Conservation (phyloP, 148 eudicot species). For the Rhododendron griersonianum region DNA sequence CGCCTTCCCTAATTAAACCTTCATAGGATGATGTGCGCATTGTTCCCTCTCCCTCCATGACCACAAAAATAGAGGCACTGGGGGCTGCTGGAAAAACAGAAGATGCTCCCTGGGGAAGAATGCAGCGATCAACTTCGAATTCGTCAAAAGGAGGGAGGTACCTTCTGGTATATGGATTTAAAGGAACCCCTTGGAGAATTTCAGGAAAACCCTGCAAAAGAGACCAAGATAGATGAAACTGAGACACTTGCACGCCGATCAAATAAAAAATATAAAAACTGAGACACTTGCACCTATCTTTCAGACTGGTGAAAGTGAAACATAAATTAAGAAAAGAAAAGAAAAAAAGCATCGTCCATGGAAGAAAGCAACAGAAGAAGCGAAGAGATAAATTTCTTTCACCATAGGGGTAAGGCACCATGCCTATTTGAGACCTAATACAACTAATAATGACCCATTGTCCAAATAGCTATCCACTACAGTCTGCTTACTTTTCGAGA, state of each 20-base stretch:
- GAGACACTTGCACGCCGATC: not conserved
- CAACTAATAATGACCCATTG: not conserved
- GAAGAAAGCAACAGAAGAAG: not conserved
- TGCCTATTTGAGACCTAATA: not conserved
- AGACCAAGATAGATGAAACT: not conserved
- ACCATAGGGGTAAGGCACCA: not conserved
- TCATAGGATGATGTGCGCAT: slow-evolving; percentile 23
- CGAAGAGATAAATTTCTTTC: not conserved
- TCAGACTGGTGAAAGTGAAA: not conserved
- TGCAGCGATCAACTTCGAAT: slow-evolving; percentile 83
- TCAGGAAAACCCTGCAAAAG: slow-evolving; percentile 68
- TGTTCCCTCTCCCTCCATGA: slow-evolving; percentile 59
- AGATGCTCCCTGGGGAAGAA: slow-evolving; percentile 40
- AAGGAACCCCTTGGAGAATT: slow-evolving; percentile 49
- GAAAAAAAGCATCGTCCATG: not conserved
- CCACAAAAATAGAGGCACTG: slow-evolving; percentile 71
- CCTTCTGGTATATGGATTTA: slow-evolving; percentile 53
- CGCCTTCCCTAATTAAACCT: slow-evolving; percentile 51
- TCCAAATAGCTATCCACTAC: not conserved
- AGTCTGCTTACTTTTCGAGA: not conserved
- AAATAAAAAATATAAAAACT: too few relatives aligned
- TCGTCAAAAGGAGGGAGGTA: slow-evolving; percentile 84
- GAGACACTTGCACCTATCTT: not conserved
- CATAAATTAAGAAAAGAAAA: not conserved
- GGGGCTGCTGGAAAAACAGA: slow-evolving; percentile 43